These are phyloP conservation scores for Puccinia sorghi DNA, from an alignment of 1,284 basidiomycete genomes.

Conservation along the genomic window DNA sequence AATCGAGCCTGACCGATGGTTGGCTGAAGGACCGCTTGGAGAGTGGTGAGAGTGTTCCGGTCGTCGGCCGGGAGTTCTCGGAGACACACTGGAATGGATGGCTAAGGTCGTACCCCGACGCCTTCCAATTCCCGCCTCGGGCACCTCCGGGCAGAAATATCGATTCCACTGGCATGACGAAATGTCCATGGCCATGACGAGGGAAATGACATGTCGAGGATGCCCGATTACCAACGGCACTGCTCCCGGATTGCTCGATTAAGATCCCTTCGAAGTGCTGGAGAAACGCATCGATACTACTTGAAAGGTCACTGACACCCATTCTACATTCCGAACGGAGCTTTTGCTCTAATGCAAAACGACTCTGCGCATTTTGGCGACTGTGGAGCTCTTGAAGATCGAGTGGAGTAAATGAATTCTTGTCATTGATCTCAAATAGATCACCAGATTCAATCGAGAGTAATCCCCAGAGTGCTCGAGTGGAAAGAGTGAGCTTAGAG, in stretches of 20 bases:
- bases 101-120: constrained; percentile 22
- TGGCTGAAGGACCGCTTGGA: constrained; percentile 9
- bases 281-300: constrained; percentile 44
- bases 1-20: constrained; percentile 28
- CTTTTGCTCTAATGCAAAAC: constrained; percentile 36
- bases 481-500: constrained; percentile 61
- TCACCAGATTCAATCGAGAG: constrained; percentile 53
- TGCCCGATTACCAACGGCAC: background rate
- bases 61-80: constrained; percentile 8
- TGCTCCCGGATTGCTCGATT: background rate
- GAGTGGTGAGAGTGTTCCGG: background rate
- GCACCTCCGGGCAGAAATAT: constrained; percentile 39
- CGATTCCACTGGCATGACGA: constrained; percentile 35
- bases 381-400: constrained; percentile 51
- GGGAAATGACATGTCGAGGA: background rate
- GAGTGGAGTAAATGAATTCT: constrained; percentile 60
- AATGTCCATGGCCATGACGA: constrained; percentile 38
- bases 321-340: constrained; percentile 46
- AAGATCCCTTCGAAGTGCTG: constrained; percentile 40
- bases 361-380: constrained; percentile 51
- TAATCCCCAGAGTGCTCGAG: constrained; percentile 57
- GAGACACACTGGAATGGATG: background rate
- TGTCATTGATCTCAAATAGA: constrained; percentile 58
- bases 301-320: constrained; percentile 34
- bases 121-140: constrained; percentile 43